Percentiles rank a stretch among this genome's conserved stretches.
These are phyloP conservation scores for Echeveria elegans DNA, from an alignment of 164 flowering plant species.

Conservation along the genomic window DNA sequence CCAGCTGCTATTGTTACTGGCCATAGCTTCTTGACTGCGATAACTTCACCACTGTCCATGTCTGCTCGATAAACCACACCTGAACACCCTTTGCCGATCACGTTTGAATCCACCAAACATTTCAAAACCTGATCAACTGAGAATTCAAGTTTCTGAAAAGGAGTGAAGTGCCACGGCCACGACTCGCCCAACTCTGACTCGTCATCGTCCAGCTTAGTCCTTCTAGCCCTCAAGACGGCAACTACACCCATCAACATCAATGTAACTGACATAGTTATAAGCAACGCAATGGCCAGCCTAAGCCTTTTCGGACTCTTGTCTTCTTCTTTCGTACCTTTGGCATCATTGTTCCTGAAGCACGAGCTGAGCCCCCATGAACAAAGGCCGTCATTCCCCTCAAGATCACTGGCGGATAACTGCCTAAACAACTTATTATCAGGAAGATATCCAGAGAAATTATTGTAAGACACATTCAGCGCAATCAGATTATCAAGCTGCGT, in stretches of 20 bases:
- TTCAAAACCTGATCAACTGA: conserved; percentile 46
- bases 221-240: conserved; percentile 44
- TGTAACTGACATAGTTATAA: conserved; percentile 36
- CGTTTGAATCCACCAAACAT: conserved; percentile 55
- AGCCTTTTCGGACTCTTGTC: conserved; percentile 24
- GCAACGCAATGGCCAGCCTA: conserved; percentile 49
- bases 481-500: conserved; percentile 10
- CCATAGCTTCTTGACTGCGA: conserved; percentile 87
- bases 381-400: conserved; percentile 11
- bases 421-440: conserved; percentile 14
- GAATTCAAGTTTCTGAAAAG: conserved; percentile 71
- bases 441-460: conserved; percentile 15
- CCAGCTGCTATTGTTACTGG: conserved; percentile 31
- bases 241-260: conserved; percentile 42
- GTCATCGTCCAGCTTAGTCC: conserved; percentile 43
- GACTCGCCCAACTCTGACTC: conserved; percentile 53
- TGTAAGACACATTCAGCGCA: conserved; percentile 12
- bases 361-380: conserved; percentile 15
- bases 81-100: conserved; percentile 76
- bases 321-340: conserved; percentile 3
- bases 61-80: conserved; percentile 80
- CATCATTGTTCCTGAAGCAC: conserved; percentile 24
- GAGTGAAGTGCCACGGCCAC: conserved; percentile 72
- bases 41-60: conserved; percentile 50
- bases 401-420: conserved; percentile 8